Evolutionary conservation across 1,284 basidiomycete species (phyloP).

Genomic region (Ceratobasidium sp.): DNA sequence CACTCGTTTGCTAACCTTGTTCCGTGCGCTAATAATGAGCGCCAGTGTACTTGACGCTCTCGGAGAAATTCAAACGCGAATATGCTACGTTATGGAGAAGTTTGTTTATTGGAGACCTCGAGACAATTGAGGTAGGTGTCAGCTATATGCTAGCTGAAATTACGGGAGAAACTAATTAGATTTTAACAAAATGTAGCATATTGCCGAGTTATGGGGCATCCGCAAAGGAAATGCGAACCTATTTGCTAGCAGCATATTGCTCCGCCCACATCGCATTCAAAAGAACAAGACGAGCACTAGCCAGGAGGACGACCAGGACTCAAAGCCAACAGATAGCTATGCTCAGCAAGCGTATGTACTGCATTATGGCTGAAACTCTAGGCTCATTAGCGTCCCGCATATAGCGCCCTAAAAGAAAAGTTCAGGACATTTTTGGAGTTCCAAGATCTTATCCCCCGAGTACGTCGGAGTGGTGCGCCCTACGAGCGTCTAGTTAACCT

Average conservation of each 20-base stretch:
- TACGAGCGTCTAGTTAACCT: not conserved
- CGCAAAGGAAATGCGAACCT: conserved; percentile 58
- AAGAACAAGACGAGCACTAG: not conserved
- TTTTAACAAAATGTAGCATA: conserved; percentile 57
- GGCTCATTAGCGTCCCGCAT: conserved; percentile 53
- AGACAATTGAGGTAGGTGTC: conserved; percentile 53
- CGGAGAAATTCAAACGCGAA: conserved; percentile 59
- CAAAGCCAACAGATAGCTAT: not conserved
- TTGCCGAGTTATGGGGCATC: conserved; percentile 62
- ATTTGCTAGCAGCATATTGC: conserved; percentile 52
- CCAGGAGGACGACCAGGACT: not conserved
- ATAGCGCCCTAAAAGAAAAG: conserved; percentile 60
- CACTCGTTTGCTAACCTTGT: not conserved
- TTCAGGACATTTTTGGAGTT: conserved; percentile 64
- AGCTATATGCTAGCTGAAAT: not conserved
- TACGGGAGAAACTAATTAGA: not conserved
- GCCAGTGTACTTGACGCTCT: conserved; percentile 59
- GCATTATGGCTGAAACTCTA: conserved; percentile 40
- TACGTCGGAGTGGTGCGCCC: not conserved
- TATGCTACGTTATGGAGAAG: conserved; percentile 65
- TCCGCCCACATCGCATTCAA: conserved; percentile 41
- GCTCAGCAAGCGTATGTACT: conserved; percentile 35
- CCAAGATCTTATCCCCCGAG: conserved; percentile 61
- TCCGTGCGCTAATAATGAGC: not conserved
- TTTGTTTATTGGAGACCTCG: conserved; percentile 62